Percentiles rank a stretch among this genome's conserved stretches.
Evolutionary conservation across 495 filamentous ascomycete species (phyloP).

Genomic region (Schizothecium vesticola): DNA sequence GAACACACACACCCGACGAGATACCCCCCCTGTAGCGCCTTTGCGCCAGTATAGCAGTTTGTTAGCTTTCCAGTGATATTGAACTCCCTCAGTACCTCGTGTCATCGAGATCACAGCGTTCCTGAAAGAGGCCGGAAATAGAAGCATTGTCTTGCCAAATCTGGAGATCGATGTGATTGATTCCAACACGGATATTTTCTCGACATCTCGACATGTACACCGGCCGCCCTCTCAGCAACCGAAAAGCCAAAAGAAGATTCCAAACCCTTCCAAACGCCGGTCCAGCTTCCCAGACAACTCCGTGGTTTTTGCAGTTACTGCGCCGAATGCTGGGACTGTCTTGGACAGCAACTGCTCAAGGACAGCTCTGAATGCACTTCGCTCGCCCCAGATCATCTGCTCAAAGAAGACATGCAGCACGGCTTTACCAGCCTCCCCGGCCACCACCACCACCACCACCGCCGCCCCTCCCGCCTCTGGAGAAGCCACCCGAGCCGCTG

Average conservation of each 20-base stretch:
- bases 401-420: neutral
- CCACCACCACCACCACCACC: constrained; percentile 20
- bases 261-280: constrained; percentile 26
- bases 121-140: neutral
- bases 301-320: constrained; percentile 5
- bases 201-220: constrained; percentile 1
- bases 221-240: neutral
- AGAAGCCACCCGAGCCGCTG: constrained; percentile 22
- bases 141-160: neutral
- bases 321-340: constrained; percentile 11
- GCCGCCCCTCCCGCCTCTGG: constrained; percentile 18
- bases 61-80: neutral
- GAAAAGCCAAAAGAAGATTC: constrained; percentile 17
- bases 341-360: neutral
- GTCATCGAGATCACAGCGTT: neutral
- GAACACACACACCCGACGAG: neutral
- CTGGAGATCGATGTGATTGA: neutral
- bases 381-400: neutral
- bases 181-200: neutral
- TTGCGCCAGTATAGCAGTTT: neutral
- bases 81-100: neutral
- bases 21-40: neutral
- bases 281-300: constrained; percentile 22
- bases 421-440: constrained; percentile 18
- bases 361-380: neutral